Conservation (phyloP, 1,284 basidiomycete species). For the Blastosporella zonata region DNA sequence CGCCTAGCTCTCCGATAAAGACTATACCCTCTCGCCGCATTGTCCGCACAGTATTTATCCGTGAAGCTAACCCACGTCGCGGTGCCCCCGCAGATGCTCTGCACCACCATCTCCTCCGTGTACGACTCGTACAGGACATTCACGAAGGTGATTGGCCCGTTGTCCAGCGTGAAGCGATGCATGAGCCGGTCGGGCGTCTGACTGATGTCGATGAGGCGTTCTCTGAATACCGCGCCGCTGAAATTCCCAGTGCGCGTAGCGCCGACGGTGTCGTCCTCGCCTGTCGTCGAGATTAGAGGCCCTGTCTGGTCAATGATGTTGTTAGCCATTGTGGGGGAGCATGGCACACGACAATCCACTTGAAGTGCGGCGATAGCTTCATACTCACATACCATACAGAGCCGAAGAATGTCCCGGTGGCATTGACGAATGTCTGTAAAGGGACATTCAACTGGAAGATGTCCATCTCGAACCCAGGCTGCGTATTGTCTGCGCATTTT, state of each 20-base stretch:
- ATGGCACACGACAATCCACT: background rate
- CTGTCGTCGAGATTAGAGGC: constrained; percentile 5
- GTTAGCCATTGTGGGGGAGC: background rate
- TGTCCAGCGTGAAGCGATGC: constrained; percentile 5
- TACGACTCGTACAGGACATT: background rate
- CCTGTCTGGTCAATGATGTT: constrained; percentile 3
- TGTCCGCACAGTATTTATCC: constrained; percentile 3
- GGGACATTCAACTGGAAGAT: background rate
- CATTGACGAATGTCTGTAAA: constrained; percentile 3
- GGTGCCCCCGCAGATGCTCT: constrained; percentile 8
- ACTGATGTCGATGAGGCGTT: constrained; percentile 7
- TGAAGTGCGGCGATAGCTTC: background rate
- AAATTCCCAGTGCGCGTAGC: constrained; percentile 9
- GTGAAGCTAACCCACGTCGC: constrained; percentile 8
- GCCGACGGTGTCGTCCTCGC: constrained; percentile 11
- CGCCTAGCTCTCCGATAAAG: background rate
- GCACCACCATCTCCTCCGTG: constrained; percentile 5
- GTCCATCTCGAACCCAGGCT: background rate
- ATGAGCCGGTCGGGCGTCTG: constrained; percentile 1
- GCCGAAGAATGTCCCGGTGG: constrained; percentile 4
- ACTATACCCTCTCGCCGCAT: background rate
- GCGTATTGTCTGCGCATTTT: background rate
- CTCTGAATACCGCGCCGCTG: constrained; percentile 2
- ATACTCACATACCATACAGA: constrained; percentile 10
- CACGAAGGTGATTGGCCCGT: background rate